Conservation (phyloP, 1,284 basidiomycete genomes). For the Irpex sp. region DNA sequence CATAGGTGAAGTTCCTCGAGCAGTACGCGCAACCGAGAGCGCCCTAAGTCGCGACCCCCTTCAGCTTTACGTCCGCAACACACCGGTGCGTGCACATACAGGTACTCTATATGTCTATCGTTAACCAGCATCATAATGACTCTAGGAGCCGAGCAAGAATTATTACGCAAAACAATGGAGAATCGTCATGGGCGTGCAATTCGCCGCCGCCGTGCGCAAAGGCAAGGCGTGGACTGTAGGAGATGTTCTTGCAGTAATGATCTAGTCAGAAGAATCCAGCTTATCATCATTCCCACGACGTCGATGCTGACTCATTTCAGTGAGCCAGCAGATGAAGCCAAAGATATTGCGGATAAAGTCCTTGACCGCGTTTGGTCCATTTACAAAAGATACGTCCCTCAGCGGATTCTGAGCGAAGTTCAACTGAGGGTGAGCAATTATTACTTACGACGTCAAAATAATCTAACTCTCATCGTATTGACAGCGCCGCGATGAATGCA, state of each 20-base stretch:
- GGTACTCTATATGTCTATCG: background rate
- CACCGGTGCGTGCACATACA: background rate
- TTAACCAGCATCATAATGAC: background rate
- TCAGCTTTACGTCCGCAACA: conserved; percentile 2
- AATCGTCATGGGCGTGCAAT: background rate
- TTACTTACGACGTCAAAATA: background rate
- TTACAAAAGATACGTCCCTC: background rate
- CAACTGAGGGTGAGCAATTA: conserved; percentile 1
- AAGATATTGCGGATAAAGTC: background rate
- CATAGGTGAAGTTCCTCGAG: conserved; percentile 1
- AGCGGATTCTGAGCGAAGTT: background rate
- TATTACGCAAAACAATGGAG: background rate
- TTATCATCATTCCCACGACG: background rate
- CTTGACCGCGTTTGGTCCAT: background rate
- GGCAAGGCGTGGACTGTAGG: conserved; percentile 4
- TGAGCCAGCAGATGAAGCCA: background rate
- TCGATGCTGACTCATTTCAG: background rate
- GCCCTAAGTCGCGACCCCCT: conserved; percentile 5
- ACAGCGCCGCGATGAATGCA: conserved; percentile 1
- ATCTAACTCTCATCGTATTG: background rate
- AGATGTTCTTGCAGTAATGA: conserved; percentile 1
- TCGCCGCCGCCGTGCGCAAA: background rate
- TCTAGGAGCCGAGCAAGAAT: background rate
- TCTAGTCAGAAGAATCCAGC: conserved; percentile 1
- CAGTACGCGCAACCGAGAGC: background rate